Base-by-base conservation (phyloP, 805 yeast genomes). In the Sungouiozyma intestinalis region DNA sequence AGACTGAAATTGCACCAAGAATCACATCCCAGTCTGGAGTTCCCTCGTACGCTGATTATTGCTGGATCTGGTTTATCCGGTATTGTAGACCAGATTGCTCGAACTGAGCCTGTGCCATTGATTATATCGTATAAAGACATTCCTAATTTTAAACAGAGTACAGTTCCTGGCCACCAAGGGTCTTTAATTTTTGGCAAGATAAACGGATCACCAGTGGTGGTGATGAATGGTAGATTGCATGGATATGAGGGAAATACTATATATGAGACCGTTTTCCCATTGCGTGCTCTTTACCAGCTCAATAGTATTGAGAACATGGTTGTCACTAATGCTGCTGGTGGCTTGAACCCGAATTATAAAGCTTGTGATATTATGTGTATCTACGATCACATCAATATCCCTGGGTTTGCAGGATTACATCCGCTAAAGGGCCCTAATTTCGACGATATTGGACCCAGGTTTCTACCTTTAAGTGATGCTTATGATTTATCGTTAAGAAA, bases 241-340 rank as follows among this genome's bases (percentile, higher is more conserved):
- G 81, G 80, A 49, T 90, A 90, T 57, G 98, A 90, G 62, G 98
- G 98, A 1, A 81, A 86, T 62, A 69, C 76, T n/a, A 76, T 87
- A 49, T 76, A 74, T 45, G 84, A 82, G 41, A 81, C 95, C 1
- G 85, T 86, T 0, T 83, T 86, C 59, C 96, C 97, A 0, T 69
- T 90, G 15, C 73, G 98, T 44, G 79, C 83, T 18, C 77, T 94
- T 41, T 69, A 76, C 40, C 58, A 66, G 34, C 63, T 88, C 52
- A 85, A 81, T 0, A 42, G 45, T 34, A 77, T 80, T 21, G 62
- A 69, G 36, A 68, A 71, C 3, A 67, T 90, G 35, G 67, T 90
- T 18, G 94, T 81, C 8, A 90, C 97, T n/a, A 90, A 90, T 63
- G 98, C 98, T 1, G 94, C 96, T 2, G 98, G 97, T 37, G 97